These are phyloP conservation scores for Claviceps arundinis DNA, from an alignment of 2,329 filamentous ascomycete species.

Conservation along the genomic window DNA sequence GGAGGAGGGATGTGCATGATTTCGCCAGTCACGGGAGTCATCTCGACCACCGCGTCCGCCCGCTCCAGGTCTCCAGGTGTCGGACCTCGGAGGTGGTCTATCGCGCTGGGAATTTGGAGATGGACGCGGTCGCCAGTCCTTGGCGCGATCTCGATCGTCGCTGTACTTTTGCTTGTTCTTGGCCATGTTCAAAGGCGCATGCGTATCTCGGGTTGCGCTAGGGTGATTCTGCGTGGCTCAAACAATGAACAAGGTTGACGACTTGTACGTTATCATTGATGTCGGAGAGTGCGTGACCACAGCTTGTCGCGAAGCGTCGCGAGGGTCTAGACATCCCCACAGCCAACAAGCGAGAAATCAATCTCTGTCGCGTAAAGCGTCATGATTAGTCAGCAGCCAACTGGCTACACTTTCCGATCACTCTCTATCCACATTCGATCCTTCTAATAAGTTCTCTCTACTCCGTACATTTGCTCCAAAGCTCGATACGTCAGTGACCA, in stretches of 20 bases:
- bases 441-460: too few species aligned
- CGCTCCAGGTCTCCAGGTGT: slow-evolving; percentile 18
- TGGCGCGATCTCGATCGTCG: slow-evolving; percentile 6
- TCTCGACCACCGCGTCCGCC: slow-evolving; percentile 12
- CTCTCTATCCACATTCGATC: too few species aligned
- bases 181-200: background rate
- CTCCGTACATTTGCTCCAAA: too few species aligned
- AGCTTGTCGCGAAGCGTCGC: background rate
- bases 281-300: background rate
- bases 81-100: slow-evolving; percentile 11
- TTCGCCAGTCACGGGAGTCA: slow-evolving; percentile 10
- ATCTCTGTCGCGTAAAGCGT: background rate
- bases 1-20: slow-evolving; percentile 11
- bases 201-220: background rate
- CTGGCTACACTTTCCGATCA: too few species aligned
- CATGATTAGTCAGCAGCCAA: slow-evolving; percentile 4
- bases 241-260: background rate
- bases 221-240: background rate
- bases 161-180: slow-evolving; percentile 4
- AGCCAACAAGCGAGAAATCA: background rate
- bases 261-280: background rate
- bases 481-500: too few species aligned
- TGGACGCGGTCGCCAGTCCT: slow-evolving; percentile 3
- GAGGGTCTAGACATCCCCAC: background rate
- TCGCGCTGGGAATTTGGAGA: slow-evolving; percentile 6